A percentile compares a stretch with the other conserved stretches of the same genome.
Evolutionary conservation across 2,329 filamentous ascomycete genomes (phyloP).

Genomic region (Colletotrichum sp.): DNA sequence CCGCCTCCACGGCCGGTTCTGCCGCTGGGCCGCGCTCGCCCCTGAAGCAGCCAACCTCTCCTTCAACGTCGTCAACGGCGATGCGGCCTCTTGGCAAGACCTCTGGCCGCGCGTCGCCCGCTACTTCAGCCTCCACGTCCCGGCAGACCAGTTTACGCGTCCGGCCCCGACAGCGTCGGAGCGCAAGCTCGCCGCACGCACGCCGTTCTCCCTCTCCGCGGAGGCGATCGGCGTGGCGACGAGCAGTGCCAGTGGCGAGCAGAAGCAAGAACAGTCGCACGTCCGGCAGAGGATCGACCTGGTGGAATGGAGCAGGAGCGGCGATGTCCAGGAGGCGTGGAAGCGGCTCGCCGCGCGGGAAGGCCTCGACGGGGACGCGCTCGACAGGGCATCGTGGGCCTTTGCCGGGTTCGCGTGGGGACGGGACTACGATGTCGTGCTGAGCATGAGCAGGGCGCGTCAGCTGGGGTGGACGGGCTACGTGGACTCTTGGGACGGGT

Average conservation of each 20-base stretch:
- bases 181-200: conserved; percentile 26
- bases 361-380: conserved; percentile 35
- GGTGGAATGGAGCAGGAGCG: conserved; percentile 41
- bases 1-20: conserved; percentile 32
- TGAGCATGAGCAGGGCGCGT: conserved; percentile 49
- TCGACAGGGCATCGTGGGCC: conserved; percentile 45
- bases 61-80: conserved; percentile 47
- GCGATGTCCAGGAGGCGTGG: conserved; percentile 44
- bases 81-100: conserved; percentile 43
- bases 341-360: conserved; percentile 39
- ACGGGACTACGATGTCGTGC: conserved; percentile 41
- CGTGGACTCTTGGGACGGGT: conserved; percentile 4
- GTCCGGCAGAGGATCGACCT: conserved; percentile 44
- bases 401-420: conserved; percentile 49
- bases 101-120: conserved; percentile 43
- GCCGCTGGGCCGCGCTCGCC: background rate
- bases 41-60: conserved; percentile 38
- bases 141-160: conserved; percentile 30
- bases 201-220: conserved; percentile 33
- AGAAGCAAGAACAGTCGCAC: conserved; percentile 2
- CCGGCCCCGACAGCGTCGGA: conserved; percentile 18
- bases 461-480: conserved; percentile 45
- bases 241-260: conserved; percentile 24
- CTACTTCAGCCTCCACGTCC: conserved; percentile 37
- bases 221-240: conserved; percentile 29